Evolutionary conservation across 768 basidiomycete species (phyloP).

Genomic region (Podaxis pistillaris): DNA sequence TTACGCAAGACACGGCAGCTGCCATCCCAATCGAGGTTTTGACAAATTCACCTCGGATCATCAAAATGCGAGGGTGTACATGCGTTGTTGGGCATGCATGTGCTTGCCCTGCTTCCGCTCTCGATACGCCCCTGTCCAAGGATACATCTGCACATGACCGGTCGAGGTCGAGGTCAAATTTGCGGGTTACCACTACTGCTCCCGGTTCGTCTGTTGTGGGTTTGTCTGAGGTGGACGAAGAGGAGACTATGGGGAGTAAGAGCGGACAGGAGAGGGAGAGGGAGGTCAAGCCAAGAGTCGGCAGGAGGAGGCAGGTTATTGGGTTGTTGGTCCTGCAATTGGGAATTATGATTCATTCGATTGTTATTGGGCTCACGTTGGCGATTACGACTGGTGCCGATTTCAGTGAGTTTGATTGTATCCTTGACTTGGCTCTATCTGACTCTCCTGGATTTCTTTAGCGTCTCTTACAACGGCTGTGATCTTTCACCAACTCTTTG

Average conservation of each 20-base stretch:
- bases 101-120: constrained; percentile 1
- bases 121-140: neutral
- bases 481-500: constrained; percentile 81
- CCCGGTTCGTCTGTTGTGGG: neutral
- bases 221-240: neutral
- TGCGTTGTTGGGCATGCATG: constrained; percentile 5
- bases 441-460: constrained; percentile 23
- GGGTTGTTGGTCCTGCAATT: constrained; percentile 81
- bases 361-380: constrained; percentile 78
- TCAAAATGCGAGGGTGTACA: constrained; percentile 19
- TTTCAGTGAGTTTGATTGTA: constrained; percentile 51
- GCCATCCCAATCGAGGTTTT: constrained; percentile 25
- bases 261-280: constrained; percentile 15
- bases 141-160: neutral
- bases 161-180: neutral
- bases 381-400: constrained; percentile 67
- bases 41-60: constrained; percentile 30
- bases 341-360: constrained; percentile 82
- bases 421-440: neutral
- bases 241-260: constrained; percentile 14
- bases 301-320: constrained; percentile 64
- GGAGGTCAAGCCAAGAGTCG: constrained; percentile 33
- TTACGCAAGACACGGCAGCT: constrained; percentile 13
- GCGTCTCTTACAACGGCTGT: constrained; percentile 75
- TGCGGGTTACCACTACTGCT: neutral